phyloP scores from a whole-genome alignment of 2,329 filamentous ascomycete species.

The Fusarium praegraminearum region DNA sequence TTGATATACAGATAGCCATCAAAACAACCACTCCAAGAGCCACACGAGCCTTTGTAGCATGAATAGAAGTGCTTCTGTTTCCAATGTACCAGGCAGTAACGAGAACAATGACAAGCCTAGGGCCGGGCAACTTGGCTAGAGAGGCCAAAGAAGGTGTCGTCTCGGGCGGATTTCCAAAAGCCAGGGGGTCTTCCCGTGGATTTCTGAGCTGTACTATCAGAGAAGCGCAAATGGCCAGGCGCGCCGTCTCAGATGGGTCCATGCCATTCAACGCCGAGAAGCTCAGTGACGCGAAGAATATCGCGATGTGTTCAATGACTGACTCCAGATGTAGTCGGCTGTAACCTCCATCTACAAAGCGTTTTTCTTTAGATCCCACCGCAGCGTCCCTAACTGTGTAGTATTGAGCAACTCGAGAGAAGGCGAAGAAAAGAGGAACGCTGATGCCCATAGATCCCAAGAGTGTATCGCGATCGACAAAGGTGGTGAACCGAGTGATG shows the following conservation, averaged over 20 bases:
- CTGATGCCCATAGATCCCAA: conserved; percentile 36
- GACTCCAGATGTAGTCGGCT: conserved; percentile 18
- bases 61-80: neutral
- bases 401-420: conserved; percentile 36
- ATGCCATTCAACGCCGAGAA: conserved; percentile 5
- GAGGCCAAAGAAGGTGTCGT: conserved; percentile 6
- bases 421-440: conserved; percentile 34
- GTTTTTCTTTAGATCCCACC: conserved; percentile 13
- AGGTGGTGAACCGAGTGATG: neutral
- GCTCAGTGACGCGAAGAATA: conserved; percentile 16
- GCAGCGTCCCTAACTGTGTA: conserved; percentile 33
- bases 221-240: conserved; percentile 32
- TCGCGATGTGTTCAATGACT: conserved; percentile 15
- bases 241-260: conserved; percentile 23
- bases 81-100: conserved; percentile 10
- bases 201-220: conserved; percentile 23
- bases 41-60: neutral
- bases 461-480: conserved; percentile 6
- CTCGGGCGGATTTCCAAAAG: neutral
- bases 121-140: conserved; percentile 2
- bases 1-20: conserved; percentile 9
- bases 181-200: conserved; percentile 4
- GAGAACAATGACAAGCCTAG: conserved; percentile 2
- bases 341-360: neutral
- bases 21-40: conserved; percentile 23